phyloP scores from a whole-genome alignment of 2,329 filamentous ascomycete species.

The Microsporum ferrugineum region DNA sequence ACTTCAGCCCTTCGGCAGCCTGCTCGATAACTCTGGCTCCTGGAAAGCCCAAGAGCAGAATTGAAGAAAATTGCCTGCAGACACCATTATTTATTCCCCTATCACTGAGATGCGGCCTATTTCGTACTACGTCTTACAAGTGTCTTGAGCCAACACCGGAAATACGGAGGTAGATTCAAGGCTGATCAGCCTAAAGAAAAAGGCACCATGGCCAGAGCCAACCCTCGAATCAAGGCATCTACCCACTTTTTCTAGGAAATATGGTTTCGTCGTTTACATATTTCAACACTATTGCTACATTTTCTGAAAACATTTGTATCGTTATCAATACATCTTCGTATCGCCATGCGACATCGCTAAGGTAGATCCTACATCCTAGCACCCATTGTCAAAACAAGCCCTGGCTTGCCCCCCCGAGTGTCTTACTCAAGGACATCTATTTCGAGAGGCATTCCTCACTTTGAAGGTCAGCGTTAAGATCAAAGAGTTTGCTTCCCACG shows the following conservation, averaged over 20 bases:
- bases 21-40: neutral
- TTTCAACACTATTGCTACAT: neutral
- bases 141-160: neutral
- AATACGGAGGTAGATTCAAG: neutral
- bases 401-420: neutral
- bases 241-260: neutral
- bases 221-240: neutral
- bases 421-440: neutral
- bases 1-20: neutral
- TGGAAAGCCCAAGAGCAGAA: neutral
- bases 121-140: neutral
- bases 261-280: neutral
- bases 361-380: neutral
- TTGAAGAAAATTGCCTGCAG: neutral
- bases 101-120: neutral
- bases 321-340: neutral
- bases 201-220: neutral
- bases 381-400: neutral
- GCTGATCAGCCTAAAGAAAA: neutral
- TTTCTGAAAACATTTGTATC: neutral
- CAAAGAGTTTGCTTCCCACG: neutral
- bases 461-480: neutral
- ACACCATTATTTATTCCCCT: neutral
- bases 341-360: slow-evolving; percentile 3
- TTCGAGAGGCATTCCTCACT: neutral